Evolutionary conservation across 2,329 filamentous ascomycete species (phyloP).

Genomic region (Trichoderma sp.): DNA sequence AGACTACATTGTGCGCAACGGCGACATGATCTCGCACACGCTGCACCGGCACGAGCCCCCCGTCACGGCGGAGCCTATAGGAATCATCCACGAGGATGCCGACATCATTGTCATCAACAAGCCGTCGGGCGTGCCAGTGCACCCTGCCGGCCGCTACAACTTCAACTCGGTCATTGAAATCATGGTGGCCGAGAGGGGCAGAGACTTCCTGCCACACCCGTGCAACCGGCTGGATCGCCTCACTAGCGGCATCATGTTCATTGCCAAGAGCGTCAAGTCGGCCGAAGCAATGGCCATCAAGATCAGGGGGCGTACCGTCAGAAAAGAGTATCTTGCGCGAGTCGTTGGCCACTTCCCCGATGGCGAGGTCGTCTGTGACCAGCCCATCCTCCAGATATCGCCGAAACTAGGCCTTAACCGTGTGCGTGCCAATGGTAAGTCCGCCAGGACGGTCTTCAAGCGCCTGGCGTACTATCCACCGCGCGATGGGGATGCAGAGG

Average conservation of each 20-base stretch:
- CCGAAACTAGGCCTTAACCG: slow-evolving; percentile 93
- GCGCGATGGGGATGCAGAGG: slow-evolving; percentile 27
- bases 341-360: slow-evolving; percentile 91
- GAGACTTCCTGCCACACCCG: slow-evolving; percentile 60
- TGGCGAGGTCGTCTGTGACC: slow-evolving; percentile 86
- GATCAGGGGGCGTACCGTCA: slow-evolving; percentile 77
- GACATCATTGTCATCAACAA: slow-evolving; percentile 97
- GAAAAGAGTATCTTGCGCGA: slow-evolving; percentile 92
- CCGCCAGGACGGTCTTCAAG: slow-evolving; percentile 88
- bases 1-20: slow-evolving; percentile 77
- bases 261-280: slow-evolving; percentile 80
- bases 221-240: slow-evolving; percentile 94
- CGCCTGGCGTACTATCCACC: slow-evolving; percentile 87
- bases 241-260: slow-evolving; percentile 97
- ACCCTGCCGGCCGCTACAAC: slow-evolving; percentile 92
- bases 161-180: slow-evolving; percentile 96
- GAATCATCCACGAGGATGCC: slow-evolving; percentile 85
- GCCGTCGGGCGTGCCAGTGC: slow-evolving; percentile 90
- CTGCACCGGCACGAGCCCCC: slow-evolving; percentile 95
- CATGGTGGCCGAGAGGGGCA: slow-evolving; percentile 72
- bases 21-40: slow-evolving; percentile 88
- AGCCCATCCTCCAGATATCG: slow-evolving; percentile 91
- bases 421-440: slow-evolving; percentile 90
- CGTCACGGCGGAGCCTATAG: slow-evolving; percentile 77
- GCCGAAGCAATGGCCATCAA: slow-evolving; percentile 77